Evolutionary conservation across 371 early-diverging fungal species (phyloP), one percentile per base, ranked within the genome.

Genomic region (Syncephalastrum monosporum): DNA sequence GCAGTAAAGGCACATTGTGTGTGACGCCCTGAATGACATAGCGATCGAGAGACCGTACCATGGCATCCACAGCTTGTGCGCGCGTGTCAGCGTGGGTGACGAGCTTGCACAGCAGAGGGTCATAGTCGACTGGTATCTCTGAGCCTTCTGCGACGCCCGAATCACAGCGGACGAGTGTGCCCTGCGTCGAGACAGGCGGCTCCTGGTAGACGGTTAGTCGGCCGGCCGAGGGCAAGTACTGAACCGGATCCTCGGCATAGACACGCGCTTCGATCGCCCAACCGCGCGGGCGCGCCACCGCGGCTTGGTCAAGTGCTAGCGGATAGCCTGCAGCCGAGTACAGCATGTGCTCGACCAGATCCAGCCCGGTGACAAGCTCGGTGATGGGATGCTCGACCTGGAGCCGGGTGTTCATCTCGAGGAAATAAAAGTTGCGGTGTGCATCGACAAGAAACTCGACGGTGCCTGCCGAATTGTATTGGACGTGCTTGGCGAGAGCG

Each of bases 371-470:
- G 33, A 96, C 90, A 58, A 87, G 83, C 70, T 99, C 99, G 23
- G 98, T 98, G 50, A 98, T 91, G 6, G 98, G 97, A 77, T 98
- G 99, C 75, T 99, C 99, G 46, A 95, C 96, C 62, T 93, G 93
- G 44, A 93, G 77, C 19, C 93, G 85, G 3, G 92, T 91, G 67
- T 93, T 93, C 91, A 93, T 90, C 64, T 93, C 93, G 68, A 93
- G 71, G 61, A 93, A 92, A 75, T 90, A 95, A 56, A 92, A 91
- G 54, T 91, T 83, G 50, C 83, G 82, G 23, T 69, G 63, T 16
- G 78, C 59, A 60, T 84, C 82, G 16, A 88, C 83, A 53, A 95
- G 68, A 60, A 93, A 95, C 62, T 95, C 95, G 3, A 95, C 74
- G 67, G 85, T 74, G 23, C 74, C 71, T 24, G 92, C 93, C 12